Percentiles rank a stretch among this genome's conserved stretches.
These are phyloP conservation scores for Daphne laureola DNA, from an alignment of 441 rosid species.

Conservation along the genomic window DNA sequence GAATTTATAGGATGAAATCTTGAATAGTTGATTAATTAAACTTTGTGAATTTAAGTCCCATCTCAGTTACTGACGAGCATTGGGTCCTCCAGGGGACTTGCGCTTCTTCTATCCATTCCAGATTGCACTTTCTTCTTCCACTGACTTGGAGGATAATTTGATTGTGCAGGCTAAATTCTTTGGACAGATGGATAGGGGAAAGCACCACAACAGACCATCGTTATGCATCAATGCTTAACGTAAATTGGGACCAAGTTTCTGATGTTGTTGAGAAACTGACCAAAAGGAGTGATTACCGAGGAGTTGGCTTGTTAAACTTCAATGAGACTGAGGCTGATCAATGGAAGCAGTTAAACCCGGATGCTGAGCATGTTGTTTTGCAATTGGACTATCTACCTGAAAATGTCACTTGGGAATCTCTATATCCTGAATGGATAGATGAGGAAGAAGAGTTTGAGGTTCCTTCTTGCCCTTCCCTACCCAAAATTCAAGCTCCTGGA, in stretches of 20 bases:
- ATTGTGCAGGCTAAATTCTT: conserved; percentile 35
- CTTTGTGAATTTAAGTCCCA: too few species aligned
- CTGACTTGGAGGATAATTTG: conserved; percentile 14
- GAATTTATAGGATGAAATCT: too few species aligned
- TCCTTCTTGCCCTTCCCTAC: conserved; percentile 70
- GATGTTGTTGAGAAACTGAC: conserved; percentile 38
- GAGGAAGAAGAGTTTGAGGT: conserved; percentile 82
- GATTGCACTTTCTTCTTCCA: background rate
- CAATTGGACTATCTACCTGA: conserved; percentile 31
- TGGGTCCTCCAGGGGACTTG: too few species aligned
- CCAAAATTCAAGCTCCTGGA: conserved; percentile 51
- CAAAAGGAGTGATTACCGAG: conserved; percentile 44
- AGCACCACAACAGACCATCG: conserved; percentile 33
- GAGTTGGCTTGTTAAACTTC: conserved; percentile 69
- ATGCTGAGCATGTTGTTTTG: conserved; percentile 51
- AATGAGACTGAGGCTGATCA: conserved; percentile 44
- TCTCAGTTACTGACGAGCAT: background rate
- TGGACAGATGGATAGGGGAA: conserved; percentile 43
- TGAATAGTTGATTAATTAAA: too few species aligned
- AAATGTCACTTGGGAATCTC: conserved; percentile 64
- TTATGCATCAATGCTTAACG: conserved; percentile 40
- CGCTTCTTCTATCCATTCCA: background rate
- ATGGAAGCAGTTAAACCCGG: conserved; percentile 50
- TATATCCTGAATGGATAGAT: conserved; percentile 89
- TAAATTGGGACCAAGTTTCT: conserved; percentile 59